These are phyloP conservation scores for Mycena kentingensis DNA, from an alignment of 768 basidiomycete species.

Conservation along the genomic window DNA sequence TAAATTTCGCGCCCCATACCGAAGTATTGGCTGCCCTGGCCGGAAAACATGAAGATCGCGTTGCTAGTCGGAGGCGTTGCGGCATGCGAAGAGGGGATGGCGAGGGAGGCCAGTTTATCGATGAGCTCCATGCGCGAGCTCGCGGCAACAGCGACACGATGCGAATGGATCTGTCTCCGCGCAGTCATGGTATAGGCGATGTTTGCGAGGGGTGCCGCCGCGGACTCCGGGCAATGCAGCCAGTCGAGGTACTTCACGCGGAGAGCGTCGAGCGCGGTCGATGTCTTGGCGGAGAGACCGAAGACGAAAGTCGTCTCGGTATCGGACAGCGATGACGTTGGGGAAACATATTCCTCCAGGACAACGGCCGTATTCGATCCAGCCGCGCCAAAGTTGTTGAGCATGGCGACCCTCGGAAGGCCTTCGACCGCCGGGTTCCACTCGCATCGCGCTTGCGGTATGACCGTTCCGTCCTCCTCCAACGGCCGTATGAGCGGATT, in stretches of 20 bases:
- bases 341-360: slow-evolving; percentile 51
- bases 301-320: slow-evolving; percentile 42
- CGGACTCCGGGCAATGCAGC: slow-evolving; percentile 38
- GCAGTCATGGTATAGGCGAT: slow-evolving; percentile 71
- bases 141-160: slow-evolving; percentile 55
- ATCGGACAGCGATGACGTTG: neutral
- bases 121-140: slow-evolving; percentile 47
- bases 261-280: slow-evolving; percentile 46
- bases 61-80: slow-evolving; percentile 18
- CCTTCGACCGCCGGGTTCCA: slow-evolving; percentile 46
- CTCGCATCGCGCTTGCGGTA: slow-evolving; percentile 39
- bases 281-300: slow-evolving; percentile 64
- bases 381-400: slow-evolving; percentile 78
- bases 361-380: slow-evolving; percentile 69
- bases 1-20: slow-evolving; percentile 68
- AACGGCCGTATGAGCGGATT: slow-evolving; percentile 59
- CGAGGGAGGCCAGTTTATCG: slow-evolving; percentile 41
- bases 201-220: slow-evolving; percentile 40
- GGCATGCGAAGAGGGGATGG: slow-evolving; percentile 30
- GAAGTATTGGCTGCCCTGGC: slow-evolving; percentile 68
- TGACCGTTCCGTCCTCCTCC: slow-evolving; percentile 48
- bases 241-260: slow-evolving; percentile 50
- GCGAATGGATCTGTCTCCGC: slow-evolving; percentile 56
- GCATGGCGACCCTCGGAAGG: slow-evolving; percentile 50
- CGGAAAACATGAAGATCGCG: slow-evolving; percentile 70